Evolutionary conservation across 257 asterid species (phyloP).

Genomic region (Penstemon barbatus): DNA sequence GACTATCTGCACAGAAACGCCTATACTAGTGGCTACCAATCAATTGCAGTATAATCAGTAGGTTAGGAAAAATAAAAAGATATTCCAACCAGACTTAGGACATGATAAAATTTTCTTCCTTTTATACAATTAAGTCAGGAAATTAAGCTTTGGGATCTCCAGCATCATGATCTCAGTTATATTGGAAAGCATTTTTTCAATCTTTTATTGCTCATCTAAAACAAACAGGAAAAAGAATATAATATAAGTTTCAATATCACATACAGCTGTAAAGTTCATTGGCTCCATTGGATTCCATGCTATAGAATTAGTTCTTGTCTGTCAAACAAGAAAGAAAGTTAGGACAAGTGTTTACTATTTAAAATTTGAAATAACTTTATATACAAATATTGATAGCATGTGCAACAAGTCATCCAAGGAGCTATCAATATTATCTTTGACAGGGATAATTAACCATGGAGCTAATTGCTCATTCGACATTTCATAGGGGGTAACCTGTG

Average conservation of each 20-base stretch:
- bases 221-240: background rate
- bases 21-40: background rate
- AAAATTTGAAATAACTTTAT: background rate
- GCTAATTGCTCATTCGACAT: no score
- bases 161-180: background rate
- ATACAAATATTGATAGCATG: background rate
- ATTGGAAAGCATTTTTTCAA: background rate
- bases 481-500: no score
- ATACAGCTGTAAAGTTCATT: slow-evolving; percentile 97
- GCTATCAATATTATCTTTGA: background rate
- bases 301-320: slow-evolving; percentile 87
- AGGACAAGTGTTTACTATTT: slow-evolving; percentile 18
- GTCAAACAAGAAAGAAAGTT: slow-evolving; percentile 30
- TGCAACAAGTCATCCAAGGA: no score
- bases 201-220: slow-evolving; percentile 20
- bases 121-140: background rate
- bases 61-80: background rate
- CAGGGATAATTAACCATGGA: slow-evolving; percentile 2
- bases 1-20: slow-evolving; percentile 6
- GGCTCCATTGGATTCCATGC: slow-evolving; percentile 99
- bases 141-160: background rate
- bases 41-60: background rate
- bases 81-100: background rate
- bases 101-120: background rate
- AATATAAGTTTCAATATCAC: slow-evolving; percentile 28